Conservation (phyloP, 2,329 filamentous ascomycete genomes). For the Stagonosporopsis chrysanthemi region DNA sequence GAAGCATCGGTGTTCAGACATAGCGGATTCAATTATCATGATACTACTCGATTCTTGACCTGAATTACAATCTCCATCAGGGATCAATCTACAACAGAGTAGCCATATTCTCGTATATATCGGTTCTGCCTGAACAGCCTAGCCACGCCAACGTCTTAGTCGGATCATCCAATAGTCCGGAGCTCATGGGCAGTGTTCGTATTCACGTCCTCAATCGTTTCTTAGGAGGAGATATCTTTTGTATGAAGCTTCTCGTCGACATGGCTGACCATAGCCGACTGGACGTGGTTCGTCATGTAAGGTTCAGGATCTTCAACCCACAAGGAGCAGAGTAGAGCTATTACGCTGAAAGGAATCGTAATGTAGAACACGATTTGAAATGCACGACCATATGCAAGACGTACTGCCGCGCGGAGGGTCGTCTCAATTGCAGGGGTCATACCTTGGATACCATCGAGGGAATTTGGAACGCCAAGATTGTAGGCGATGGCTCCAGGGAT, state of each 20-base stretch:
- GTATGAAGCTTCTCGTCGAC: not conserved
- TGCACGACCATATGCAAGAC: constrained; percentile 6
- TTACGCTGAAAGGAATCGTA: constrained; percentile 3
- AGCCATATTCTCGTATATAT: not conserved
- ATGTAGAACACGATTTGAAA: constrained; percentile 4
- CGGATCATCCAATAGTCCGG: not conserved
- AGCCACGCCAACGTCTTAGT: not conserved
- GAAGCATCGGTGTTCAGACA: no score
- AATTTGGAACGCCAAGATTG: constrained; percentile 4
- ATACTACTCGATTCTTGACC: no score
- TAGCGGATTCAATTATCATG: no score
- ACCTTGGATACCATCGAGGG: constrained; percentile 2
- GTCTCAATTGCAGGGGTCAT: constrained; percentile 1
- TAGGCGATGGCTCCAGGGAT: constrained; percentile 4
- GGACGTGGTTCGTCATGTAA: constrained; percentile 1
- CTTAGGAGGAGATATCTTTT: not conserved
- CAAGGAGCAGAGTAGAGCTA: constrained; percentile 5
- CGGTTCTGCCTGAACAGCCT: not conserved
- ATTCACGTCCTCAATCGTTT: not conserved
- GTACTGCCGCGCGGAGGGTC: constrained; percentile 1
- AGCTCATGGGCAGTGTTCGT: not conserved
- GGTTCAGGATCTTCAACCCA: constrained; percentile 5
- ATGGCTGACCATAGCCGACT: not conserved
- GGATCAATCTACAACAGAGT: no score
- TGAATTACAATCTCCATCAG: no score